Evolutionary conservation across 495 filamentous ascomycete genomes (phyloP).

Genomic region (Friedmanniomyces endolithicus): DNA sequence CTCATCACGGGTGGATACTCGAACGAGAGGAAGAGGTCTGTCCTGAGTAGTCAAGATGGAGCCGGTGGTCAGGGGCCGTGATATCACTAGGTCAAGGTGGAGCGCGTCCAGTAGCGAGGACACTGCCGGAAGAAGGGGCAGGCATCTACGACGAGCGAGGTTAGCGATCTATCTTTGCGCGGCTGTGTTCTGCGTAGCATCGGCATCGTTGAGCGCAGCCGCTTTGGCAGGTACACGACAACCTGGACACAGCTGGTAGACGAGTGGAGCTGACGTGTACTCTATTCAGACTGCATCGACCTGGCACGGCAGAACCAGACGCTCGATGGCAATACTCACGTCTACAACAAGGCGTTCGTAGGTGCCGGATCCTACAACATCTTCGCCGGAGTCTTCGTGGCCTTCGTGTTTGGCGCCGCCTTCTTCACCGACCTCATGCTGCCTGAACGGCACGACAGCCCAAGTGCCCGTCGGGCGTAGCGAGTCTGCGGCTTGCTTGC

Average conservation of each 20-base stretch:
- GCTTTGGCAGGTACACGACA: slow-evolving; percentile 34
- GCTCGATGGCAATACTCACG: slow-evolving; percentile 21
- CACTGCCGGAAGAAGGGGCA: slow-evolving; percentile 37
- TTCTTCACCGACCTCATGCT: slow-evolving; percentile 46
- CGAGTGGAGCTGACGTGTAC: background rate
- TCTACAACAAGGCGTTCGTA: slow-evolving; percentile 39
- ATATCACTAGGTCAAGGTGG: slow-evolving; percentile 41
- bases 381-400: slow-evolving; percentile 41
- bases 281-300: slow-evolving; percentile 36
- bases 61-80: slow-evolving; percentile 41
- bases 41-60: slow-evolving; percentile 21
- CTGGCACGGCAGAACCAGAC: slow-evolving; percentile 33
- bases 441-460: slow-evolving; percentile 38
- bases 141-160: slow-evolving; percentile 39
- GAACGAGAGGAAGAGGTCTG: too few relatives aligned
- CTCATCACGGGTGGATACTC: too few relatives aligned
- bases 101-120: slow-evolving; percentile 38
- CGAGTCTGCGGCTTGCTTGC: slow-evolving; percentile 35
- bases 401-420: slow-evolving; percentile 40
- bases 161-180: slow-evolving; percentile 44
- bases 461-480: slow-evolving; percentile 36
- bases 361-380: slow-evolving; percentile 41
- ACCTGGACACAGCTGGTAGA: background rate
- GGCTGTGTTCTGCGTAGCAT: slow-evolving; percentile 42
- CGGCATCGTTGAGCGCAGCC: slow-evolving; percentile 39